phyloP scores from a whole-genome alignment of 306 rosid species.

The Astragalus membranaceus region DNA sequence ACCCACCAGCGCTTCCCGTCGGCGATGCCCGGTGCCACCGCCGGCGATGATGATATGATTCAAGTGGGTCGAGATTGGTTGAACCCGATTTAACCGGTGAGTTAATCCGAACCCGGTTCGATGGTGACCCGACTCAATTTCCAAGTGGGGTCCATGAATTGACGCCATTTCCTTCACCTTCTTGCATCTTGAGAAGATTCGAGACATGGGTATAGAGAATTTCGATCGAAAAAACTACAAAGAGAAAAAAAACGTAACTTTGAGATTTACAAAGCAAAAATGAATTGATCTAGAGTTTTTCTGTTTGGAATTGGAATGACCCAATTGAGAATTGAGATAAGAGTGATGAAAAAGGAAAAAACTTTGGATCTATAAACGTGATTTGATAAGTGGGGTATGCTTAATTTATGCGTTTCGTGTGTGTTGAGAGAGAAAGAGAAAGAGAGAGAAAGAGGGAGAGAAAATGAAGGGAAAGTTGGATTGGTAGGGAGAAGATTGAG shows the following conservation, averaged over 20 bases:
- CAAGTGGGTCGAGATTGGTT: conserved; percentile 49
- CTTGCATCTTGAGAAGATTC: conserved; percentile 64
- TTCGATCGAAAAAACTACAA: not conserved
- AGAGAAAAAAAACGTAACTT: not conserved
- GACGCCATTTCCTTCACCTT: conserved; percentile 35
- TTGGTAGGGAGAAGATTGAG: conserved; percentile 33
- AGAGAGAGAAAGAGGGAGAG: not conserved
- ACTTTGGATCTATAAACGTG: conserved; percentile 25
- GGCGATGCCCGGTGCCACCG: conserved; percentile 25
- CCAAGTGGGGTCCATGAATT: conserved; percentile 23
- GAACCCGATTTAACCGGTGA: conserved; percentile 33
- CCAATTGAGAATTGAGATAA: not conserved
- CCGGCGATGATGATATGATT: conserved; percentile 38
- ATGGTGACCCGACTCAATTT: not conserved
- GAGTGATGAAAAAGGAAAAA: conserved; percentile 5
- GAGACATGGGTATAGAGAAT: conserved; percentile 34
- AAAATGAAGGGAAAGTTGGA: conserved; percentile 20
- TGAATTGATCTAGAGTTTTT: not conserved
- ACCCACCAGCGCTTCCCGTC: conserved; percentile 46
- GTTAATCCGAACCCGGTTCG: conserved; percentile 9
- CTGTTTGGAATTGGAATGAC: conserved; percentile 1
- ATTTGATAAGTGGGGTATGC: conserved; percentile 4
- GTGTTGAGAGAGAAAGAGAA: not conserved
- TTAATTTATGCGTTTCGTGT: not conserved
- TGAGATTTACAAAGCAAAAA: not conserved